These are phyloP conservation scores for Tolypocladium ophioglossoides DNA, from an alignment of 2,329 filamentous ascomycete species.

Conservation along the genomic window DNA sequence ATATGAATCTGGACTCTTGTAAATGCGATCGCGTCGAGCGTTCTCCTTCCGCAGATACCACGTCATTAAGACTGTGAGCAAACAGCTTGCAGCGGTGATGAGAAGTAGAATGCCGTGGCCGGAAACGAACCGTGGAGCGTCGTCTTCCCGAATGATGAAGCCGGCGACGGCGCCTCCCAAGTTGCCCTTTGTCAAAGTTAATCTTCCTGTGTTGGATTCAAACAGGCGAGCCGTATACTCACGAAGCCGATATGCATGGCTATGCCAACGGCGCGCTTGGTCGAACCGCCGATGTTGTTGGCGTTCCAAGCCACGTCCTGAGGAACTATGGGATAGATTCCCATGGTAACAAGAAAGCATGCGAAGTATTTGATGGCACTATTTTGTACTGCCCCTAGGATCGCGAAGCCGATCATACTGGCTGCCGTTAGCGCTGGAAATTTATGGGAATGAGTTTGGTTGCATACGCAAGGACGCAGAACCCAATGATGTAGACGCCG, in stretches of 20 bases:
- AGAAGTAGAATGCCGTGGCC: conserved; percentile 49
- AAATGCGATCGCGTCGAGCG: conserved; percentile 35
- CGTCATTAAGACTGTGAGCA: conserved; percentile 44
- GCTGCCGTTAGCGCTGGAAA: neutral
- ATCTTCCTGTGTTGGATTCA: too few relatives aligned
- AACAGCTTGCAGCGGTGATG: conserved; percentile 41
- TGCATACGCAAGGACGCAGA: conserved; percentile 23
- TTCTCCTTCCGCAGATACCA: conserved; percentile 48
- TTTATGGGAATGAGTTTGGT: neutral
- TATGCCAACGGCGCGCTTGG: conserved; percentile 45
- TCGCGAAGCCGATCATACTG: conserved; percentile 22
- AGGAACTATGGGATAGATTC: conserved; percentile 42
- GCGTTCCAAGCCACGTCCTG: conserved; percentile 47
- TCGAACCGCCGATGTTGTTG: conserved; percentile 45
- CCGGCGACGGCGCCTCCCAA: conserved; percentile 23
- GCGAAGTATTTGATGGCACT: conserved; percentile 35
- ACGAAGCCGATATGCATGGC: conserved; percentile 41
- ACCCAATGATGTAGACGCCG: conserved; percentile 26
- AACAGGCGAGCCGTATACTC: conserved; percentile 10
- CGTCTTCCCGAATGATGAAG: conserved; percentile 23
- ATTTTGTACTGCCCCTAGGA: conserved; percentile 20
- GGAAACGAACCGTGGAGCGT: conserved; percentile 43
- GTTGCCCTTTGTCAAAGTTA: conserved; percentile 16
- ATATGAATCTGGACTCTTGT: conserved; percentile 37
- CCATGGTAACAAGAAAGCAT: conserved; percentile 29